Base-by-base conservation (phyloP, 139 green algal species). In the Tetradesmus obliquus region DNA sequence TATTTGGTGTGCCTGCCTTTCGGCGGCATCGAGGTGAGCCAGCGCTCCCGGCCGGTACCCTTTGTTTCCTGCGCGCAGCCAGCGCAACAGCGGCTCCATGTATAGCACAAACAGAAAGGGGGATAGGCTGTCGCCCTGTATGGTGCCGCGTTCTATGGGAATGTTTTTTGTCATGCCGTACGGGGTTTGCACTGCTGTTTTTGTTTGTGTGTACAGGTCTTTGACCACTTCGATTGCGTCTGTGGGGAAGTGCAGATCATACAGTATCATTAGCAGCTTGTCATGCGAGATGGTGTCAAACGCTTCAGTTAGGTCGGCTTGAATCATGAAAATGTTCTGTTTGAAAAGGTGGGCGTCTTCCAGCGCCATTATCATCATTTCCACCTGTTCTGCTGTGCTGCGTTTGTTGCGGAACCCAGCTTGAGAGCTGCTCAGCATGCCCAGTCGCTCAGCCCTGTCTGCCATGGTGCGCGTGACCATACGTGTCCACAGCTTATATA, bases 111-210 rank as follows among this genome's bases (percentile, higher is more conserved):
- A 93, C 32, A 94, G 20, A 55, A 92, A 91, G 1, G 92, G 92
- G 2, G 87, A 93, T 3, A 95, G 84, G 55, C 83, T 93, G 90
- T 95, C 94, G 0, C 94, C 94, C 24, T 95, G 94, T 20, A 95
- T 86, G 2, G 89, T 93, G 1, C 94, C 94, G 32, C 94, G 82
- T 1, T 94, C 74, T 22, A 96, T 80, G 0, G 3, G 0, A 4
- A 96, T 92, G 19, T 51, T 0, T 2, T 86, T 6, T 7, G 92
- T 93, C 5, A 9, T 10, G 0, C 89, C 89, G 17, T 89, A 82
- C 32, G 90, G 82, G 0, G 87, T 91, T 51, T 76, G 72, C 0
- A 95, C 55, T 5, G 0, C 58, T 5, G 93, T 95, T 8, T 15
- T 84, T 4, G 94, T 90, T 3, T 58, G 32, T 0, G 62, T 90